Evolutionary conservation across 805 yeast genomes (phyloP).

Genomic region (Saturnispora quitensis): DNA sequence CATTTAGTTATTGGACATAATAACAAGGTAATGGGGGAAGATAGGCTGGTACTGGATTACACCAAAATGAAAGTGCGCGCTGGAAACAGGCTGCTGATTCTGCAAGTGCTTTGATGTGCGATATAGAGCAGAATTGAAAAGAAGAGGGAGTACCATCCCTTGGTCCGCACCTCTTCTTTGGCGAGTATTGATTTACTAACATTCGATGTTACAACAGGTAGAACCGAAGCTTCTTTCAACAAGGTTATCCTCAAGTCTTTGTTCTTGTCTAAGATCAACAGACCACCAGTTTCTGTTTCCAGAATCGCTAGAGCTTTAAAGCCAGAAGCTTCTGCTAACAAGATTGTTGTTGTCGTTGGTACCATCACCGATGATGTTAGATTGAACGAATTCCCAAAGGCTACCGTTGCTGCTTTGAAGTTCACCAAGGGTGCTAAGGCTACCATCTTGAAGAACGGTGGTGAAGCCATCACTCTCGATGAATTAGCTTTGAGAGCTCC

Average conservation of each 20-base stretch:
- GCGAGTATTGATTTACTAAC: conserved; percentile 15
- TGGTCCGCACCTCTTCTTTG: neutral
- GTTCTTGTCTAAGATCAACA: conserved; percentile 97
- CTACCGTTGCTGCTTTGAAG: conserved; percentile 98
- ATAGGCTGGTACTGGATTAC: neutral
- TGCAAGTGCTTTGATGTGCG: conserved; percentile 31
- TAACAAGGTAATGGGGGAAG: neutral
- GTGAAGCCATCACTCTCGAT: conserved; percentile 98
- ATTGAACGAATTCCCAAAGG: conserved; percentile 88
- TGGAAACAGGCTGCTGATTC: conserved; percentile 11
- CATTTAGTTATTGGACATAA: neutral
- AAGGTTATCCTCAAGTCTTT: conserved; percentile 88
- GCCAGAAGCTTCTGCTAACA: conserved; percentile 76
- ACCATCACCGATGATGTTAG: conserved; percentile 98
- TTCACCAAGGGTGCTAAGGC: conserved; percentile 99
- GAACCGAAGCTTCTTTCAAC: conserved; percentile 99
- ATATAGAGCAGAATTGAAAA: conserved; percentile 41
- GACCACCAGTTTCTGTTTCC: conserved; percentile 97
- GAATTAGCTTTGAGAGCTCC: conserved; percentile 99
- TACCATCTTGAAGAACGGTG: conserved; percentile 95
- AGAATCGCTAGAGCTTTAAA: conserved; percentile 78
- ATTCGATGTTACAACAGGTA: conserved; percentile 44
- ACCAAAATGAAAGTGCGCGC: neutral
- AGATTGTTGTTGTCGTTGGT: conserved; percentile 97
- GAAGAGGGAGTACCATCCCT: neutral